These are phyloP conservation scores for Yamadazyma sp. DNA, from an alignment of 805 yeast species.

Conservation along the genomic window DNA sequence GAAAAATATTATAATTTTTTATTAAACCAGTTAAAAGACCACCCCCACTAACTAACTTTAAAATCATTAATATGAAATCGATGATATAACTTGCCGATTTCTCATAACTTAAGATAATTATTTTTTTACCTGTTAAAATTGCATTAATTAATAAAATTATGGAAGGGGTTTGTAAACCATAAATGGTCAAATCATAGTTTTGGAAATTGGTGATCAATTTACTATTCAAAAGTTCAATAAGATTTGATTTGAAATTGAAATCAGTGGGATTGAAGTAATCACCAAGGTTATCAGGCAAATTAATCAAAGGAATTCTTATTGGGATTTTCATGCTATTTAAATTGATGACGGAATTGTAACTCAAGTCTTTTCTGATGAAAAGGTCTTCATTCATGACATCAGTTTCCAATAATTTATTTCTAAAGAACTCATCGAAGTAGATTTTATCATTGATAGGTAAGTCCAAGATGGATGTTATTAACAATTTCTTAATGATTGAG, in stretches of 20 bases:
- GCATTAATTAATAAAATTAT: slow-evolving; percentile 34
- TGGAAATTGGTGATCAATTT: slow-evolving; percentile 31
- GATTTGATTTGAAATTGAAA: slow-evolving; percentile 37
- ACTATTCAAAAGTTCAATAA: slow-evolving; percentile 32
- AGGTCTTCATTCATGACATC: slow-evolving; percentile 27
- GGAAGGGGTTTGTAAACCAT: slow-evolving; percentile 53
- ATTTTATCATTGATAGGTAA: slow-evolving; percentile 41
- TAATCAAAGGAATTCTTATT: slow-evolving; percentile 39
- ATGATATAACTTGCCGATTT: slow-evolving; percentile 41
- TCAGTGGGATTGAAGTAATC: slow-evolving; percentile 46
- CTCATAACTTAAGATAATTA: slow-evolving; percentile 39
- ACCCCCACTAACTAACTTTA: slow-evolving; percentile 41
- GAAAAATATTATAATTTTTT: slow-evolving; percentile 44
- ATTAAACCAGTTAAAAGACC: slow-evolving; percentile 41
- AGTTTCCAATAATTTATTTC: slow-evolving; percentile 26
- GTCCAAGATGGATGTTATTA: slow-evolving; percentile 42
- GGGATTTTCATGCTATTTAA: slow-evolving; percentile 44
- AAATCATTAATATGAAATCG: slow-evolving; percentile 35
- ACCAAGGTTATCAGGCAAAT: slow-evolving; percentile 40
- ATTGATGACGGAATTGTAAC: slow-evolving; percentile 37
- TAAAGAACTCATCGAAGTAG: slow-evolving; percentile 36
- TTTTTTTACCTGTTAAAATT: slow-evolving; percentile 35
- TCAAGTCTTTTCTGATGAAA: slow-evolving; percentile 42
- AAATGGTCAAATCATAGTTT: slow-evolving; percentile 49
- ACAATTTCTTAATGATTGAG: slow-evolving; percentile 32